phyloP scores from a whole-genome alignment of 1,284 basidiomycete genomes.

The Boletus semigastroideus region DNA sequence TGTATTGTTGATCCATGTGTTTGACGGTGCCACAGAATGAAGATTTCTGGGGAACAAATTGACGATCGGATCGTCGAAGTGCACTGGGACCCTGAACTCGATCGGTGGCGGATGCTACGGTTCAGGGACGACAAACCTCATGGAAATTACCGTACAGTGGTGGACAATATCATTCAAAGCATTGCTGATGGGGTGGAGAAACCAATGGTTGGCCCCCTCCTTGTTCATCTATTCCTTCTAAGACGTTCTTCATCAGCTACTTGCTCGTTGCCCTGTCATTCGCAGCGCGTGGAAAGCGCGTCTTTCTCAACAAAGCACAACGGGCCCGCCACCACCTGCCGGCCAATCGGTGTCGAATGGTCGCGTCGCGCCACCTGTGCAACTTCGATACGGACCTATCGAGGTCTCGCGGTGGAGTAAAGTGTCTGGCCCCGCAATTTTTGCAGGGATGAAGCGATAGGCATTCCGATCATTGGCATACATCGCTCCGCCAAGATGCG shows the following conservation, averaged over 20 bases:
- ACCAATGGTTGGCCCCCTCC: slow-evolving; percentile 56
- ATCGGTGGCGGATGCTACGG: slow-evolving; percentile 86
- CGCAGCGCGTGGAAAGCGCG: slow-evolving; percentile 69
- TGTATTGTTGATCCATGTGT: slow-evolving; percentile 1
- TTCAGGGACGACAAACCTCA: slow-evolving; percentile 90
- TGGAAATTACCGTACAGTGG: slow-evolving; percentile 82
- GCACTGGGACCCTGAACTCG: slow-evolving; percentile 72
- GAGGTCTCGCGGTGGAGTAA: slow-evolving; percentile 66
- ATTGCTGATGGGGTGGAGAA: slow-evolving; percentile 92
- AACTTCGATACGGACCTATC: slow-evolving; percentile 63
- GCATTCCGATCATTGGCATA: background rate
- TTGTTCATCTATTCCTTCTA: slow-evolving; percentile 4
- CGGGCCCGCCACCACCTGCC: slow-evolving; percentile 10
- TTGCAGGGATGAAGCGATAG: slow-evolving; percentile 66
- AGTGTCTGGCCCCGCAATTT: slow-evolving; percentile 59
- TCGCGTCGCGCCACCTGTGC: slow-evolving; percentile 28
- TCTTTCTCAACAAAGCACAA: slow-evolving; percentile 30
- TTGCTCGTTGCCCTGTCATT: slow-evolving; percentile 57
- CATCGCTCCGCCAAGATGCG: slow-evolving; percentile 3
- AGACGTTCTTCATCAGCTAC: slow-evolving; percentile 46
- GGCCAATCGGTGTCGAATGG: slow-evolving; percentile 23
- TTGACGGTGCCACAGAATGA: slow-evolving; percentile 60
- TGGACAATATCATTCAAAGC: slow-evolving; percentile 82
- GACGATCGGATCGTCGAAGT: slow-evolving; percentile 96
- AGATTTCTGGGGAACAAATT: slow-evolving; percentile 79